These are phyloP conservation scores for Stephanodiscus minutulus DNA, from an alignment of 108 stramenopile species.

Conservation along the genomic window DNA sequence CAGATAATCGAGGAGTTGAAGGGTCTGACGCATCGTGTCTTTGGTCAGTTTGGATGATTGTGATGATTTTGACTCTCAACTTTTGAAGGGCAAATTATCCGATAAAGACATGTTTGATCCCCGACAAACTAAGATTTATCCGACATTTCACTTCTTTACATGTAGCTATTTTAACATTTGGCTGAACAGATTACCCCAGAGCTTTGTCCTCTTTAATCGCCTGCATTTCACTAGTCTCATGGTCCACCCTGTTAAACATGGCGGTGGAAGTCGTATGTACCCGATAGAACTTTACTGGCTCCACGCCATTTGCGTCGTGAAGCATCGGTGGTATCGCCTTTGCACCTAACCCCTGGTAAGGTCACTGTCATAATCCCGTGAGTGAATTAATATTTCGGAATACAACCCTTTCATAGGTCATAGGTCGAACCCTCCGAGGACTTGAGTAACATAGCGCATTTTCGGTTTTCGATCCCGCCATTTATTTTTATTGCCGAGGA, in stretches of 20 bases:
- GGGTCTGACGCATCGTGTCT: no score
- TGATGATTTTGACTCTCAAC: no score
- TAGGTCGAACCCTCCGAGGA: not conserved
- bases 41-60: no score
- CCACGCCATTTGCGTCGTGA: not conserved
- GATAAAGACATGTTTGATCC: no score
- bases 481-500: not conserved
- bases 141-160: no score
- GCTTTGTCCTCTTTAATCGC: not conserved
- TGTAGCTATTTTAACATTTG: no score
- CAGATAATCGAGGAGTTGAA: no score
- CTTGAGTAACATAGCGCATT: not conserved
- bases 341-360: not conserved
- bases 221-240: not conserved
- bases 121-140: not conserved
- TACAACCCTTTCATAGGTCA: no score
- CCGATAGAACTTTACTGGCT: no score
- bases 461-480: not conserved
- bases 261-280: no score
- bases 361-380: not conserved
- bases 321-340: not conserved
- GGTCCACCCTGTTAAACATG: not conserved
- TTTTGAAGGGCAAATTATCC: no score
- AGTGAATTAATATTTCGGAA: not conserved
- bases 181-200: not conserved